A percentile compares a stretch with the other conserved stretches of the same genome.
These are phyloP conservation scores for Ustilago trichophora DNA, from an alignment of 1,284 basidiomycete species.

Conservation along the genomic window DNA sequence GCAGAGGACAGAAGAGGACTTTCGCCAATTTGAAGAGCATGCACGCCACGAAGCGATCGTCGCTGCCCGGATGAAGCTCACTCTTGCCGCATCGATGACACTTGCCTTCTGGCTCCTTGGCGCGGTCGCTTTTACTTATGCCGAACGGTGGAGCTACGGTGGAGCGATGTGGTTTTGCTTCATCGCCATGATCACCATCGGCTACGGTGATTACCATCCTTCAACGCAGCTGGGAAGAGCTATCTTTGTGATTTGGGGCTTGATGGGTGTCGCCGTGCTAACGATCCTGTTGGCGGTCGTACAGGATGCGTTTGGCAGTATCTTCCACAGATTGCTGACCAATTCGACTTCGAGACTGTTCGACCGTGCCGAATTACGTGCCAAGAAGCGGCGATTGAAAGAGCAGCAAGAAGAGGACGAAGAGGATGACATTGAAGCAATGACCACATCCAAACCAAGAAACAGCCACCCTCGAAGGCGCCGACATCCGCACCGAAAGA, in stretches of 20 bases:
- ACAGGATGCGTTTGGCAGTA: constrained; percentile 48
- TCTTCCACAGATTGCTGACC: constrained; percentile 27
- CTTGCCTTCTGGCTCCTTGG: constrained; percentile 69
- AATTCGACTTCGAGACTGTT: constrained; percentile 31
- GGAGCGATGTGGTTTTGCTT: constrained; percentile 74
- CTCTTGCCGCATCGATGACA: constrained; percentile 68
- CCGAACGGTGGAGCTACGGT: constrained; percentile 72
- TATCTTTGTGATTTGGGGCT: constrained; percentile 82
- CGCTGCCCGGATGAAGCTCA: constrained; percentile 23
- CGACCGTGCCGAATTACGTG: constrained; percentile 18
- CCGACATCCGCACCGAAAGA: constrained; percentile 7
- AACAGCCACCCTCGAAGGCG: neutral
- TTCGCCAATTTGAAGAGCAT: constrained; percentile 27
- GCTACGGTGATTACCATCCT: constrained; percentile 45
- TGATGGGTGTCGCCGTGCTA: constrained; percentile 66
- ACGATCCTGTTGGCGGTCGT: constrained; percentile 70
- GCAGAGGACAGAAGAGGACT: constrained; percentile 22
- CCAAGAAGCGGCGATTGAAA: constrained; percentile 11
- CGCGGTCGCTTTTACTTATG: constrained; percentile 71
- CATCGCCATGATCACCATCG: constrained; percentile 66
- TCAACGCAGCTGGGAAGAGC: constrained; percentile 72
- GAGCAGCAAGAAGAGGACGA: neutral
- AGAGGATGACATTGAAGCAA: neutral
- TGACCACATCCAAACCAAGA: neutral
- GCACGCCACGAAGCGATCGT: constrained; percentile 16